Conservation (phyloP, 2,329 filamentous ascomycete species). For the Fusarium tricinctum region DNA sequence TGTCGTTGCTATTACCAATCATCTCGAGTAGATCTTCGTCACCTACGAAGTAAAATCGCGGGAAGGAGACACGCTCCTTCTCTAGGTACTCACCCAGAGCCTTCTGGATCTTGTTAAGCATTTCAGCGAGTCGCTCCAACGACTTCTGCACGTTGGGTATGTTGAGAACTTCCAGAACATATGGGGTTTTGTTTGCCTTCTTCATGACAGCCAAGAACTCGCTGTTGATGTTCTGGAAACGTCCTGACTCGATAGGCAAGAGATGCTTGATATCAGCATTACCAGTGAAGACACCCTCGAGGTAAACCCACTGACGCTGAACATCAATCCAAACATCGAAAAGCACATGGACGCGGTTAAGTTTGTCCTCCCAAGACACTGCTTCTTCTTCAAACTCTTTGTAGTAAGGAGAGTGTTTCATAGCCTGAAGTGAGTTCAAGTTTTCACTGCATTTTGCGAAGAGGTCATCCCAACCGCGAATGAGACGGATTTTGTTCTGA, state of each 20-base stretch:
- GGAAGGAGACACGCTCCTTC: constrained; percentile 96
- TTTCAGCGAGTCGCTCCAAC: constrained; percentile 92
- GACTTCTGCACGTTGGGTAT: constrained; percentile 97
- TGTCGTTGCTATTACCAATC: constrained; percentile 99
- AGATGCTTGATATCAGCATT: constrained; percentile 99
- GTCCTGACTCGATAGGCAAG: constrained; percentile 93
- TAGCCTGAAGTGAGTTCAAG: constrained; percentile 95
- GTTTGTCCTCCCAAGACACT: constrained; percentile 95
- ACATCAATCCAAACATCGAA: constrained; percentile 99
- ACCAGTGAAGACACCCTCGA: constrained; percentile 98
- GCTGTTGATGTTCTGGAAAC: constrained; percentile 99
- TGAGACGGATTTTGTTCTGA: constrained; percentile 97
- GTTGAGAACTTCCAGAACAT: constrained; percentile 93
- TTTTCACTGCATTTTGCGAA: constrained; percentile 99
- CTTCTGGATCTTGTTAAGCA: constrained; percentile 99
- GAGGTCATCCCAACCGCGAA: constrained; percentile 97
- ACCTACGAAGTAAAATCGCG: constrained; percentile 98
- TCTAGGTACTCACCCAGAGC: constrained; percentile 98
- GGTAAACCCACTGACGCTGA: constrained; percentile 99
- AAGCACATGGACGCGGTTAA: constrained; percentile 95
- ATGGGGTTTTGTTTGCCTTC: constrained; percentile 97
- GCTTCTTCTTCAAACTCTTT: constrained; percentile 99
- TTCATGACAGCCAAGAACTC: constrained; percentile 99
- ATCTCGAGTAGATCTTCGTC: constrained; percentile 99
- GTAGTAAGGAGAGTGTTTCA: constrained; percentile 99